Base-by-base conservation (phyloP, 148 eudicot genomes). In the Rhododendron griersonianum region DNA sequence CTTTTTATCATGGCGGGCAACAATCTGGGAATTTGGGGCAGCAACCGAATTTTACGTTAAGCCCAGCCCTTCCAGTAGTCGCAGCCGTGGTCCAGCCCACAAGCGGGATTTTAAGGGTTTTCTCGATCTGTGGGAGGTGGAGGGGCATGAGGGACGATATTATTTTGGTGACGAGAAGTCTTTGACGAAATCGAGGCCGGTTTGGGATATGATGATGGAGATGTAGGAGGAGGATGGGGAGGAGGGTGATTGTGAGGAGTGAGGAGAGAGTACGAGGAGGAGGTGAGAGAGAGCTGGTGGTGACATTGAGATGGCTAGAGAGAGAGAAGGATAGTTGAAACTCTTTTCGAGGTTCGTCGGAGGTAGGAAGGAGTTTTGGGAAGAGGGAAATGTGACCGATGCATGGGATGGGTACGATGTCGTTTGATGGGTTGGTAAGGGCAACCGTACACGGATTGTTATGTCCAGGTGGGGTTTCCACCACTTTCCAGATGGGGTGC, bases 181-280 rank as follows among this genome's bases (percentile, higher is more conserved):
- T 88, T 95, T 94, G 80, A 92, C 78, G 84, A 97, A 97, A 67
- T 90, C 91, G 78, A 97, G 94, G 85, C 99, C 99, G 83, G 89
- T 95, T 90, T 95, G 93, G 13, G 98, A 97, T 44, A 97, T 89
- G 48, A 91, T 81, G 11, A 93, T 87, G 45, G 95, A 92, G 45
- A 97, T 93, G 87, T 86, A 90, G 50, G 94, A 96, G 35, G 91
- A 10, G 89, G 91, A 50, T 47, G 48, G 48, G 48, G 48, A 47
- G 48, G 48, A 47, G 83, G 28, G 8, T 55, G 21, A 6, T 59
- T 18, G 65, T 19, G 65, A 19, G 5, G 65, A 18, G n/a, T 50
- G 88, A 76, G 8, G 83, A 55, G 21, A 55, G 21, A 55, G 61
- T 3, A 16, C 6, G 61, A 84, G 81, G 81, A 80, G 61, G 48